Conservation (phyloP, 352 stramenopile species). For the Globisporangium sylvaticum region DNA sequence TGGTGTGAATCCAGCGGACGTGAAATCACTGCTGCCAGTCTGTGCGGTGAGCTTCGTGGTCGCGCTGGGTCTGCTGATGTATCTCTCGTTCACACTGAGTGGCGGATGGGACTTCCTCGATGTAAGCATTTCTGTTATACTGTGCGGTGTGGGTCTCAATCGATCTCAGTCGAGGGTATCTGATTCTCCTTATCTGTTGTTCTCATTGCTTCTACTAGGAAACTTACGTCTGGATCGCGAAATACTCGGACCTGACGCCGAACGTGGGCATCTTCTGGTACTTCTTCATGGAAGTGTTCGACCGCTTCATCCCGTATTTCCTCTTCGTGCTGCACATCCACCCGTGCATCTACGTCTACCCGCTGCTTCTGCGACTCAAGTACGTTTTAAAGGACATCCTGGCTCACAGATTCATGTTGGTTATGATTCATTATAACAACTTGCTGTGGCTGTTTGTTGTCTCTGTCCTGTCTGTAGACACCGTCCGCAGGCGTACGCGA, state of each 20-base stretch:
- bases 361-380: conserved; percentile 74
- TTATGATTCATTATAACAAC: too few species aligned
- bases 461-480: conserved; percentile 37
- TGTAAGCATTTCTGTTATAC: conserved; percentile 19
- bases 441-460: background rate
- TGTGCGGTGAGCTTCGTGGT: conserved; percentile 18
- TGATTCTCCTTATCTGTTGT: background rate
- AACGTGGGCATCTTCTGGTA: conserved; percentile 89
- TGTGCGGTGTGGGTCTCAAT: background rate
- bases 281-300: conserved; percentile 87
- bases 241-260: conserved; percentile 78
- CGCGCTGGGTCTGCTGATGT: conserved; percentile 38
- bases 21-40: conserved; percentile 5
- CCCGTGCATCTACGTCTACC: conserved; percentile 75
- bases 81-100: conserved; percentile 50
- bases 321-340: conserved; percentile 78
- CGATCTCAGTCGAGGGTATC: background rate
- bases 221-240: conserved; percentile 78
- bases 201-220: conserved; percentile 28
- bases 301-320: conserved; percentile 85
- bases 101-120: conserved; percentile 59
- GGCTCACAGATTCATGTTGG: too few species aligned
- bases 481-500: conserved; percentile 67
- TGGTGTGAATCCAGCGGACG: background rate
- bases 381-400: too few species aligned